Percentiles rank a stretch among this genome's conserved stretches.
Conservation (phyloP, 2,329 filamentous ascomycete genomes). For the Graphilbum fragrans region DNA sequence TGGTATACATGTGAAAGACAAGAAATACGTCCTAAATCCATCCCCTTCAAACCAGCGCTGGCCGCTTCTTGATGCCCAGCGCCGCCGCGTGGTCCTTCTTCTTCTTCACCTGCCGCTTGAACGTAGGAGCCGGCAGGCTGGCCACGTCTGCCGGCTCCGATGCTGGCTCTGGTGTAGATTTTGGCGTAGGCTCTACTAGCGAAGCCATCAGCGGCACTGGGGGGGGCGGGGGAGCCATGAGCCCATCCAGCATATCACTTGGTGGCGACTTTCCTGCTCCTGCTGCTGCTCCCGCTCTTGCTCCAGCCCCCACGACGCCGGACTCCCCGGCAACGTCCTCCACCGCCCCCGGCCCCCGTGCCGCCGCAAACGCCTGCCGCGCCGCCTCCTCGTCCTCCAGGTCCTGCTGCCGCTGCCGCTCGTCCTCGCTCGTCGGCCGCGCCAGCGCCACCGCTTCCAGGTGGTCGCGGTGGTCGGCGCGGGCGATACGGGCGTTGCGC, state of each 20-base stretch:
- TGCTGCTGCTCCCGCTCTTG: too few relatives aligned
- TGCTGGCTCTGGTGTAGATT: not conserved
- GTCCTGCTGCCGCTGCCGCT: conserved; percentile 56
- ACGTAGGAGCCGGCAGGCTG: conserved; percentile 46
- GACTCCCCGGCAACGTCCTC: conserved; percentile 29
- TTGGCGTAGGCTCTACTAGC: too few relatives aligned
- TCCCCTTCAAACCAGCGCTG: conserved; percentile 34
- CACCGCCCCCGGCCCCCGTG: conserved; percentile 38
- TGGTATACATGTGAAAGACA: too few relatives aligned
- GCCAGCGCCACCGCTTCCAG: conserved; percentile 44
- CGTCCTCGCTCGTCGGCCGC: conserved; percentile 42
- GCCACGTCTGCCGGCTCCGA: conserved; percentile 15
- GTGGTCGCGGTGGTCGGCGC: conserved; percentile 56
- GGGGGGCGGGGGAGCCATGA: too few relatives aligned
- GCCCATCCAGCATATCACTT: too few relatives aligned
- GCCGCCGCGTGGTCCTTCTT: conserved; percentile 71
- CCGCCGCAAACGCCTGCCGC: conserved; percentile 60
- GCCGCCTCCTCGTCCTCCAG: conserved; percentile 76
- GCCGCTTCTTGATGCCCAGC: conserved; percentile 82
- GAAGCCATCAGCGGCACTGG: not conserved
- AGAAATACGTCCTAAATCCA: not conserved
- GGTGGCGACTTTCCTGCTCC: too few relatives aligned
- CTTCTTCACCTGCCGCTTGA: conserved; percentile 68
- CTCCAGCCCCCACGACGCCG: not conserved
- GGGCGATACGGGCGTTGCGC: conserved; percentile 77